Evolutionary conservation across 768 basidiomycete genomes (phyloP).

Genomic region (Termitomyces sp.): DNA sequence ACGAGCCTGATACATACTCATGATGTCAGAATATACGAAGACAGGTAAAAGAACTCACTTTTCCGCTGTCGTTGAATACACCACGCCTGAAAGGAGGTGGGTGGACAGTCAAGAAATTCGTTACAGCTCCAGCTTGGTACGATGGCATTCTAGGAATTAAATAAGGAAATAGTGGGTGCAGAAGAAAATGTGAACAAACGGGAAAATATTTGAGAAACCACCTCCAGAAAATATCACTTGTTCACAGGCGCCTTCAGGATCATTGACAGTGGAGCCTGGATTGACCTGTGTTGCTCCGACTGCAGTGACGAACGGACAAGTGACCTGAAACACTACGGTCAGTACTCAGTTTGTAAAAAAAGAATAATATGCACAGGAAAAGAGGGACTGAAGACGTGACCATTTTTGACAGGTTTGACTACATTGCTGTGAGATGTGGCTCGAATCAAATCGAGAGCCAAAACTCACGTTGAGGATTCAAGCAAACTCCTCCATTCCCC

Average conservation of each 20-base stretch:
- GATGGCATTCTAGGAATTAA: constrained; percentile 32
- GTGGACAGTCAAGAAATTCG: constrained; percentile 32
- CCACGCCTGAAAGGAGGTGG: constrained; percentile 38
- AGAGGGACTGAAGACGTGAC: constrained; percentile 23
- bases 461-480: constrained; percentile 39
- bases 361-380: constrained; percentile 18
- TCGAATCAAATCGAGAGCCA: neutral
- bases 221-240: constrained; percentile 47
- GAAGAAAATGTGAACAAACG: constrained; percentile 20
- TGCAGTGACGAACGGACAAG: constrained; percentile 49
- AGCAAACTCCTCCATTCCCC: constrained; percentile 24
- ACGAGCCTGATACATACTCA: constrained; percentile 31
- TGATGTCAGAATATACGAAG: neutral
- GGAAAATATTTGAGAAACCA: constrained; percentile 46
- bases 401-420: constrained; percentile 23
- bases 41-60: constrained; percentile 17
- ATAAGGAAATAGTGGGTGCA: neutral
- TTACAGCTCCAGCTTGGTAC: constrained; percentile 43
- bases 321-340: constrained; percentile 22
- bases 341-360: neutral
- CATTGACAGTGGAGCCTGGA: constrained; percentile 36
- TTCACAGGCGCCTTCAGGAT: constrained; percentile 44
- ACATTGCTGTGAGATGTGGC: neutral
- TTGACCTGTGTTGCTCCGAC: constrained; percentile 51
- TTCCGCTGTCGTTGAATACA: constrained; percentile 46